Evolutionary conservation across 2,329 filamentous ascomycete genomes (phyloP).

Genomic region (Penicillium sp.): DNA sequence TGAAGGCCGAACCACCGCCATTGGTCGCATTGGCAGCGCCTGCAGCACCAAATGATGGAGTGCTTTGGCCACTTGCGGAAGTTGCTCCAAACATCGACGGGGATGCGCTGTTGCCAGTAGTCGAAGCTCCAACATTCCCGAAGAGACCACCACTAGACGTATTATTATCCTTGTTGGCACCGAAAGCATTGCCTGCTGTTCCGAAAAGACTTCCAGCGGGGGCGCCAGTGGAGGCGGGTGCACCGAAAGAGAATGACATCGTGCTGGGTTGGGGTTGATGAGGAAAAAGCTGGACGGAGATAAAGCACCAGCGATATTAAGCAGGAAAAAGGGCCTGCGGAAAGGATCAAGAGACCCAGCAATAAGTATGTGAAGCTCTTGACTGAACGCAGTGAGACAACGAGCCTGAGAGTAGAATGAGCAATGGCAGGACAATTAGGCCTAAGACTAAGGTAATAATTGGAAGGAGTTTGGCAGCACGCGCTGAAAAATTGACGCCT

Average conservation of each 20-base stretch:
- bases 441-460: constrained; percentile 18
- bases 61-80: constrained; percentile 17
- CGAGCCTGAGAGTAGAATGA: constrained; percentile 1
- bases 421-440: constrained; percentile 5
- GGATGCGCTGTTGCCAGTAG: constrained; percentile 31
- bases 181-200: constrained; percentile 33
- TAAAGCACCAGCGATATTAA: constrained; percentile 14
- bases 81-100: constrained; percentile 38
- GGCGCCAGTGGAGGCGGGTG: constrained; percentile 36
- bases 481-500: constrained; percentile 19
- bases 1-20: constrained; percentile 32
- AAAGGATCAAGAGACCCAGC: constrained; percentile 9
- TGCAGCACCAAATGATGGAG: constrained; percentile 31
- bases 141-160: constrained; percentile 39
- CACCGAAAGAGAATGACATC: constrained; percentile 43
- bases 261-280: constrained; percentile 16
- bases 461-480: constrained; percentile 26
- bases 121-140: constrained; percentile 41
- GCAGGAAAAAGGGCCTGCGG: constrained; percentile 15
- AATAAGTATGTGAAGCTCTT: constrained; percentile 5
- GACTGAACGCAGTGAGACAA: constrained; percentile 5
- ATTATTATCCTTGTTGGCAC: constrained; percentile 31
- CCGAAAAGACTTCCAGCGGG: constrained; percentile 38
- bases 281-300: constrained; percentile 18
- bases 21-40: constrained; percentile 21